Percentiles rank a stretch among this genome's conserved stretches.
These are phyloP conservation scores for Exserohilum rostratum DNA, from an alignment of 2,329 filamentous ascomycete genomes.

Conservation along the genomic window DNA sequence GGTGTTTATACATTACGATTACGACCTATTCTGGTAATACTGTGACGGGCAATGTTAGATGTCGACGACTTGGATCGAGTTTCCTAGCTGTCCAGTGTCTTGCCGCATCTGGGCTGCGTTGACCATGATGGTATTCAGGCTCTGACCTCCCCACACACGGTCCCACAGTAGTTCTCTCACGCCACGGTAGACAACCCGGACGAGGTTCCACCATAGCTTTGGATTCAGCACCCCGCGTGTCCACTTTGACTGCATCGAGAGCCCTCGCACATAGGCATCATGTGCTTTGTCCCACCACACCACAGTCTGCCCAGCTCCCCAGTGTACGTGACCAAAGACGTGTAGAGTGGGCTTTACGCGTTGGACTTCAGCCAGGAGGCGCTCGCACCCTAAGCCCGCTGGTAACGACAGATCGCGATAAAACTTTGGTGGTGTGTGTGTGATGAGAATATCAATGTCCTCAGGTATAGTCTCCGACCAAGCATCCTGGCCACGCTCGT, in stretches of 20 bases:
- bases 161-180: conserved; percentile 65
- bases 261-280: conserved; percentile 71
- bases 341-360: conserved; percentile 76
- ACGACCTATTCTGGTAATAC: conserved; percentile 23
- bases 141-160: conserved; percentile 62
- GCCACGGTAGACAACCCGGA: conserved; percentile 60
- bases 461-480: conserved; percentile 75
- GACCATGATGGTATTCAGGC: conserved; percentile 60
- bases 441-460: conserved; percentile 78
- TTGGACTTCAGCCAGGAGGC: conserved; percentile 74
- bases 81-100: conserved; percentile 56
- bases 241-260: conserved; percentile 50
- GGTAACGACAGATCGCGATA: conserved; percentile 68
- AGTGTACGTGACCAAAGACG: conserved; percentile 86
- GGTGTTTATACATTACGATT: conserved; percentile 35
- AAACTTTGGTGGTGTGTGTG: conserved; percentile 77
- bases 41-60: conserved; percentile 42
- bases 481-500: conserved; percentile 67
- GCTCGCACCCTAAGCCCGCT: conserved; percentile 70
- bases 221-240: conserved; percentile 47
- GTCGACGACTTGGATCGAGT: conserved; percentile 52
- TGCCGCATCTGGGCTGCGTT: conserved; percentile 65
- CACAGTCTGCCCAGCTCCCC: conserved; percentile 70
- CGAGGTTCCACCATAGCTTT: conserved; percentile 58
- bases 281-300: conserved; percentile 79